Evolutionary conservation across 108 stramenopile species (phyloP).

Genomic region (Conticribra guillardii): DNA sequence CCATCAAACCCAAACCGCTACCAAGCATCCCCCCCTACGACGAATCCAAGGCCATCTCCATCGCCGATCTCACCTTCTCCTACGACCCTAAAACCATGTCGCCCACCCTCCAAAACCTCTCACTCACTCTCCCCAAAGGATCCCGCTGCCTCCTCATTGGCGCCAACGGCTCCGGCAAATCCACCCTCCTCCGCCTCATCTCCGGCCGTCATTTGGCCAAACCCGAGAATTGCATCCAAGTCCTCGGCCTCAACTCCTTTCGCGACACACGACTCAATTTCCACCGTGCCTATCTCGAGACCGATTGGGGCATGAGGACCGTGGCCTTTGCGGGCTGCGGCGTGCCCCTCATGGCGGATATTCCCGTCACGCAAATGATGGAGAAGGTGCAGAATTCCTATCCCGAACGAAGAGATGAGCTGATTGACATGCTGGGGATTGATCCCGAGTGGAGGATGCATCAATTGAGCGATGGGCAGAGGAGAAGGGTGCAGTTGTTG

Average conservation of each 20-base stretch:
- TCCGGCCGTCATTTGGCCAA: slow-evolving; percentile 93
- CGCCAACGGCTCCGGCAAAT: slow-evolving; percentile 92
- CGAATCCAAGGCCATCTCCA: slow-evolving; percentile 62
- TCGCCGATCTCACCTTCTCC: slow-evolving; percentile 73
- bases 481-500: slow-evolving; percentile 96
- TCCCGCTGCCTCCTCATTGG: slow-evolving; percentile 88
- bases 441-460: slow-evolving; percentile 98
- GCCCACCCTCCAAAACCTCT: slow-evolving; percentile 62
- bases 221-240: slow-evolving; percentile 61
- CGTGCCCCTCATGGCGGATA: slow-evolving; percentile 91
- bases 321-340: slow-evolving; percentile 96
- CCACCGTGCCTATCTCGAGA: slow-evolving; percentile 93
- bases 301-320: slow-evolving; percentile 98
- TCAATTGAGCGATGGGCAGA: slow-evolving; percentile 86
- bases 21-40: slow-evolving; percentile 74
- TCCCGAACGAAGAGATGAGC: slow-evolving; percentile 95
- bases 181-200: slow-evolving; percentile 90
- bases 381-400: slow-evolving; percentile 91
- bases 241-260: slow-evolving; percentile 93
- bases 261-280: slow-evolving; percentile 94
- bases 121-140: slow-evolving; percentile 69
- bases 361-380: slow-evolving; percentile 96
- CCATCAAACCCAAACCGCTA: slow-evolving; percentile 68
- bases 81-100: slow-evolving; percentile 58
- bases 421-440: slow-evolving; percentile 93